phyloP scores from a whole-genome alignment of 495 filamentous ascomycete genomes.

The Podospora anserina region DNA sequence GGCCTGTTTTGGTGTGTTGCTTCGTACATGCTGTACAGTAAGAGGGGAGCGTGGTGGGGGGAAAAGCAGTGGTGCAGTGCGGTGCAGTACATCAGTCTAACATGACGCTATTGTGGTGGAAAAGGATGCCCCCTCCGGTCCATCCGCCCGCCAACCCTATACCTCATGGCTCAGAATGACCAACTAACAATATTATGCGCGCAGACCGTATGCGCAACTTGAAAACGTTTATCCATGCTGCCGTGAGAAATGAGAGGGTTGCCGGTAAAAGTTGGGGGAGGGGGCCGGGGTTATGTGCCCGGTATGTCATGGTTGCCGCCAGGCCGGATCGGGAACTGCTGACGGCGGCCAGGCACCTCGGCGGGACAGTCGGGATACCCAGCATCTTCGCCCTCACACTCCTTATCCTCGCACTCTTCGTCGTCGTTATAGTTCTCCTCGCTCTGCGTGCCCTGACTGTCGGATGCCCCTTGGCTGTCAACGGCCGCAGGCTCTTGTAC shows the following conservation, averaged over 20 bases:
- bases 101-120: background rate
- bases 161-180: background rate
- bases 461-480: slow-evolving; percentile 25
- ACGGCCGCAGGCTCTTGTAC: slow-evolving; percentile 24
- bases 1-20: background rate
- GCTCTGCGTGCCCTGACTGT: slow-evolving; percentile 28
- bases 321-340: slow-evolving; percentile 9
- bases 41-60: background rate
- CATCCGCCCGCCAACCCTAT: background rate
- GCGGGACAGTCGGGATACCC: slow-evolving; percentile 34
- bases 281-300: slow-evolving; percentile 17
- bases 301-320: slow-evolving; percentile 13
- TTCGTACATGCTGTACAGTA: background rate
- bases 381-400: slow-evolving; percentile 35
- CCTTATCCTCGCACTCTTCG: slow-evolving; percentile 37
- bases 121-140: background rate
- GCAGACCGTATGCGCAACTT: background rate
- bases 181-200: background rate
- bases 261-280: background rate
- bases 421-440: slow-evolving; percentile 41
- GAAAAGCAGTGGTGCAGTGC: background rate
- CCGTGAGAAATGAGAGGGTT: background rate
- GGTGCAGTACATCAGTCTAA: background rate
- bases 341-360: slow-evolving; percentile 27
- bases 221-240: background rate